Evolutionary conservation across 1,284 basidiomycete genomes (phyloP).

Genomic region (Ceratorhiza oryzae-sativae): DNA sequence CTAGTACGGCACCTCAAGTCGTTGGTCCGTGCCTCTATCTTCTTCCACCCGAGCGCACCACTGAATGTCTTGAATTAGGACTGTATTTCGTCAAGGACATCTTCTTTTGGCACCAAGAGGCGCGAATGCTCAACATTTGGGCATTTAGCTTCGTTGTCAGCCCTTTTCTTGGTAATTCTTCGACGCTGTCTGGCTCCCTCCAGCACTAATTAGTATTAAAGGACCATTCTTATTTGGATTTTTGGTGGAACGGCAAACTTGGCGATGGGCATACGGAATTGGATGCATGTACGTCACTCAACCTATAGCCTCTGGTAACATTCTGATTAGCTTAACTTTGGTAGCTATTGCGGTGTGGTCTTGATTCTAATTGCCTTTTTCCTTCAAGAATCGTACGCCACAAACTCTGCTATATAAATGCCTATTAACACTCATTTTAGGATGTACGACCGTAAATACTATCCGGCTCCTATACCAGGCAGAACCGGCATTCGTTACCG

Average conservation of each 20-base stretch:
- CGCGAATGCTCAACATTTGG: constrained; percentile 75
- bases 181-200: background rate
- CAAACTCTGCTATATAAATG: background rate
- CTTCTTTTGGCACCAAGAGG: constrained; percentile 77
- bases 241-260: constrained; percentile 58
- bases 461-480: constrained; percentile 57
- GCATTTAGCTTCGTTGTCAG: constrained; percentile 71
- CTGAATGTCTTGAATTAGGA: constrained; percentile 54
- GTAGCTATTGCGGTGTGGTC: constrained; percentile 52
- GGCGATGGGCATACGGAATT: constrained; percentile 76
- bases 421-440: constrained; percentile 49
- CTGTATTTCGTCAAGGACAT: constrained; percentile 71
- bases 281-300: constrained; percentile 61
- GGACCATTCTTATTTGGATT: constrained; percentile 76
- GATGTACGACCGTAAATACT: constrained; percentile 70
- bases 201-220: background rate
- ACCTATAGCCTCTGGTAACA: background rate
- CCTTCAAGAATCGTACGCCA: constrained; percentile 67
- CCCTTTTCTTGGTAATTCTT: constrained; percentile 57
- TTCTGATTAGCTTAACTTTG: background rate
- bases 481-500: constrained; percentile 61
- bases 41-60: too few species aligned
- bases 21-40: constrained; percentile 56
- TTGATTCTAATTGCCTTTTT: constrained; percentile 64
- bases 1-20: constrained; percentile 71